phyloP scores from a whole-genome alignment of 768 basidiomycete genomes.

The Leccinum subtestaceum region DNA sequence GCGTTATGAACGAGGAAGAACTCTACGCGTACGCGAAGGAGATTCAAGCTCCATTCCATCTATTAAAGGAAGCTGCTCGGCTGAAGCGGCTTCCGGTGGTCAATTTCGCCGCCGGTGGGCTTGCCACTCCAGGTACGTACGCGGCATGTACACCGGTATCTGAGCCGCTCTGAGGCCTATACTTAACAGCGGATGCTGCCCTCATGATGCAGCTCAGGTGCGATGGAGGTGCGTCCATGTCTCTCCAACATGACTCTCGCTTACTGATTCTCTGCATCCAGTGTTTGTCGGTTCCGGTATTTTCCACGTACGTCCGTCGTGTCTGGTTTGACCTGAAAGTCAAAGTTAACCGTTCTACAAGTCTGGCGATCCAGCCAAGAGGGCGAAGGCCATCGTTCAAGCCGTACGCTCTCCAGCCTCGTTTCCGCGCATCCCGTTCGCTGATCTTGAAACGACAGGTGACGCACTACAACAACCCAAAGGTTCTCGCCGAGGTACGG shows the following conservation, averaged over 20 bases:
- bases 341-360: constrained; percentile 30
- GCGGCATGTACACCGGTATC: not conserved
- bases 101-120: constrained; percentile 93
- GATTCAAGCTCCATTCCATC: constrained; percentile 89
- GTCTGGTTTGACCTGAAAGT: not conserved
- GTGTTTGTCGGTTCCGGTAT: constrained; percentile 99
- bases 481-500: constrained; percentile 80
- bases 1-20: constrained; percentile 92
- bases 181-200: constrained; percentile 78
- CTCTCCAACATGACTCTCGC: not conserved
- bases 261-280: constrained; percentile 27
- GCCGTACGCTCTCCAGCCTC: constrained; percentile 54
- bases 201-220: constrained; percentile 99
- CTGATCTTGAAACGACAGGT: constrained; percentile 43
- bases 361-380: constrained; percentile 91
- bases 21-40: constrained; percentile 92
- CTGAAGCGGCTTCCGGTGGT: constrained; percentile 92
- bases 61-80: constrained; percentile 94
- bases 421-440: not conserved
- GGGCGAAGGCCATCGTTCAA: constrained; percentile 94
- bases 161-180: not conserved
- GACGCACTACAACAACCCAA: constrained; percentile 94
- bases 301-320: constrained; percentile 67
- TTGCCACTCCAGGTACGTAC: constrained; percentile 80
- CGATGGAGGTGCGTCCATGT: constrained; percentile 72